Conservation (phyloP, 192 early-diverging fungal genomes). For the Entomortierella chlamydospora region DNA sequence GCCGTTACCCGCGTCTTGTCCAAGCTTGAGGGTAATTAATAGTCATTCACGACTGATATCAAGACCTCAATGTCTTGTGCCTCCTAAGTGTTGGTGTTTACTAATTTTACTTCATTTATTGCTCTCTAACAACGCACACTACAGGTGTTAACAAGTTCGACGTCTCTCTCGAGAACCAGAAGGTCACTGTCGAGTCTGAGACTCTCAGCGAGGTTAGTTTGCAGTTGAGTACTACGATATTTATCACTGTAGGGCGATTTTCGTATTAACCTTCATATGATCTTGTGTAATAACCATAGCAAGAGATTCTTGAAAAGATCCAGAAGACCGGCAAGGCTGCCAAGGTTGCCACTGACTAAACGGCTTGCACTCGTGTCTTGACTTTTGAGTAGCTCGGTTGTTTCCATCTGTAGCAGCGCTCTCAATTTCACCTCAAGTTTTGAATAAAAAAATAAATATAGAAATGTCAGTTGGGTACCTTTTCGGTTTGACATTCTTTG, state of each 20-base stretch:
- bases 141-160: slow-evolving; percentile 60
- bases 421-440: too few species aligned
- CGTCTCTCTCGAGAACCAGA: slow-evolving; percentile 72
- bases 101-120: too few species aligned
- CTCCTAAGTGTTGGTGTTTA: too few species aligned
- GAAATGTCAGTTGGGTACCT: too few species aligned
- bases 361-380: too few species aligned
- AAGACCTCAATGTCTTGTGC: too few species aligned
- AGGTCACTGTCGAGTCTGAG: slow-evolving; percentile 64
- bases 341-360: slow-evolving; percentile 25
- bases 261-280: background rate
- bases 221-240: background rate
- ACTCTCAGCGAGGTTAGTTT: slow-evolving; percentile 30
- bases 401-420: background rate
- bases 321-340: slow-evolving; percentile 54
- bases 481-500: too few species aligned
- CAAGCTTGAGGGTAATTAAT: slow-evolving; percentile 63
- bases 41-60: background rate
- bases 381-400: too few species aligned
- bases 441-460: too few species aligned
- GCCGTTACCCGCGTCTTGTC: slow-evolving; percentile 76
- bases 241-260: background rate
- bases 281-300: slow-evolving; percentile 17
- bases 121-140: too few species aligned
- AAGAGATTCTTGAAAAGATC: slow-evolving; percentile 41